phyloP scores from a whole-genome alignment of 2,329 filamentous ascomycete species.

The Monilinia vaccinii-corymbosi region DNA sequence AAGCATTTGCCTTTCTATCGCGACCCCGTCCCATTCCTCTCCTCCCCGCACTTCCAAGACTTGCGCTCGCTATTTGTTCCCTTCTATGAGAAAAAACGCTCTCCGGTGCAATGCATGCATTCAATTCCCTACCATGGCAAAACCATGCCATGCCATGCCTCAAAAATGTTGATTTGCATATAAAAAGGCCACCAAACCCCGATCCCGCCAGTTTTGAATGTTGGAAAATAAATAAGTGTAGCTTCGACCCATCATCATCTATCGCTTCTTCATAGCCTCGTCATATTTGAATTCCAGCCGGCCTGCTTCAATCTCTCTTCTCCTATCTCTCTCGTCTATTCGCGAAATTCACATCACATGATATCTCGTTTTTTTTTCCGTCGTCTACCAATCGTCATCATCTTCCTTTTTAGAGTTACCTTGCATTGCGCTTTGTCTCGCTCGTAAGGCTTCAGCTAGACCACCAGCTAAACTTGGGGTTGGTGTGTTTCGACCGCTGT shows the following conservation, averaged over 20 bases:
- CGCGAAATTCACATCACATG: background rate
- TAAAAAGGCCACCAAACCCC: background rate
- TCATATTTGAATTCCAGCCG: background rate
- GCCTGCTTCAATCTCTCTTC: background rate
- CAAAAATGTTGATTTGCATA: background rate
- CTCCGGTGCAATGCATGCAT: background rate
- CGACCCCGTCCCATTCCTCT: background rate
- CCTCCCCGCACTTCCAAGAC: background rate
- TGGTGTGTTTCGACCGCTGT: conserved; percentile 61
- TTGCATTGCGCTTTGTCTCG: conserved; percentile 60
- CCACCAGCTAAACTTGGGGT: conserved; percentile 65
- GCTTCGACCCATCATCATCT: background rate
- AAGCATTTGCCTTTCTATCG: background rate
- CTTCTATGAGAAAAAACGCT: conserved; percentile 1
- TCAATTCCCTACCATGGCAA: background rate
- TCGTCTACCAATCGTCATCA: conserved; percentile 29
- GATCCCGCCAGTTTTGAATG: background rate
- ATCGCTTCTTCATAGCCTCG: conserved; percentile 1
- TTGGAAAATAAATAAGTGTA: background rate
- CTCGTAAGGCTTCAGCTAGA: conserved; percentile 68
- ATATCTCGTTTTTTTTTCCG: background rate
- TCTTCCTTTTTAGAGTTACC: conserved; percentile 38
- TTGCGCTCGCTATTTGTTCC: background rate
- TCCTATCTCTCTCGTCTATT: background rate
- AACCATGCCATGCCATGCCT: background rate